phyloP scores from a whole-genome alignment of 177 flowering plant species.

The Vitis hybrid region DNA sequence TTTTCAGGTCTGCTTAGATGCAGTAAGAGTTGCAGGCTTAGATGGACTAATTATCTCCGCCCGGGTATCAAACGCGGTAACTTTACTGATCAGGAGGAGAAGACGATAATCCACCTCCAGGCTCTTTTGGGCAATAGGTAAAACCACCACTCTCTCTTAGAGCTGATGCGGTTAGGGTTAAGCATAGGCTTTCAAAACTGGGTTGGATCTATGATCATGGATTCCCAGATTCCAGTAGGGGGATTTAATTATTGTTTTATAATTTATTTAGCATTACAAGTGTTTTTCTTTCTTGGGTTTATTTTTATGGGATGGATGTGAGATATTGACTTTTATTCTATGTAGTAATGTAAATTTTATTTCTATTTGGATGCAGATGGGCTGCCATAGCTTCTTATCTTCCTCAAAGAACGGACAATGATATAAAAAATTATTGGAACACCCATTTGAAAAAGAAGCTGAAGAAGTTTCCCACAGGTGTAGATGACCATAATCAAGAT shows the following conservation, averaged over 20 bases:
- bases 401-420: slow-evolving; percentile 73
- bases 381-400: slow-evolving; percentile 80
- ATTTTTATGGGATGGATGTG: neutral
- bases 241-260: too few species aligned
- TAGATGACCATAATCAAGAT: slow-evolving; percentile 21
- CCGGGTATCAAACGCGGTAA: slow-evolving; percentile 82
- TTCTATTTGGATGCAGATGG: slow-evolving; percentile 43
- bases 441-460: slow-evolving; percentile 73
- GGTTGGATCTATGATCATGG: slow-evolving; percentile 1
- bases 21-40: slow-evolving; percentile 77
- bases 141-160: neutral
- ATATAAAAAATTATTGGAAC: slow-evolving; percentile 73
- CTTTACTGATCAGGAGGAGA: slow-evolving; percentile 81
- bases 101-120: slow-evolving; percentile 86
- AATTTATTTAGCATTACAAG: too few species aligned
- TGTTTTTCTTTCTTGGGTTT: too few species aligned
- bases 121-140: slow-evolving; percentile 87
- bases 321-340: slow-evolving; percentile 4
- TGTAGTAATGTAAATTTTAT: neutral
- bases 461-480: slow-evolving; percentile 32
- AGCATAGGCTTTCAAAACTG: neutral
- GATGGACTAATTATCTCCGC: slow-evolving; percentile 89
- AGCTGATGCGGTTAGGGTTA: neutral
- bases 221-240: too few species aligned
- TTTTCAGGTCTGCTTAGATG: slow-evolving; percentile 70